Percentiles rank a stretch among this genome's conserved stretches.
These are phyloP conservation scores for Zopfochytrium polystomum DNA, from an alignment of 371 early-diverging fungal genomes.

Conservation along the genomic window DNA sequence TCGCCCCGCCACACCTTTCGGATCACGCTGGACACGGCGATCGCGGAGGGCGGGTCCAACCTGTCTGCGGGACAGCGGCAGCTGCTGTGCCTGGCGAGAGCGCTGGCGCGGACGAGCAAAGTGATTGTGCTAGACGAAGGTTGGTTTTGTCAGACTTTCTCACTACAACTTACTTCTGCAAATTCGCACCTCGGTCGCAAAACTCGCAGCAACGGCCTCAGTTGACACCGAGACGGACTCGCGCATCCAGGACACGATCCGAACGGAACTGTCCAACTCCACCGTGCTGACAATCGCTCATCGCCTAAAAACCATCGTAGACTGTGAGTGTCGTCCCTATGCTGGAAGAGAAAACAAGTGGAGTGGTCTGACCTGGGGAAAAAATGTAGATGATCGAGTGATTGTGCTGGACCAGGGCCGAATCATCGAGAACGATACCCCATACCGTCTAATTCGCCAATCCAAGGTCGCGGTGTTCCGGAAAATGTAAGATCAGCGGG, in stretches of 20 bases:
- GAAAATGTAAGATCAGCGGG: slow-evolving; percentile 33
- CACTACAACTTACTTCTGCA: no score
- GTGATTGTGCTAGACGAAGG: no score
- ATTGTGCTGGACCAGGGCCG: slow-evolving; percentile 71
- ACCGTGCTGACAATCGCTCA: no score
- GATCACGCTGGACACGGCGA: no score
- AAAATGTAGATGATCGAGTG: slow-evolving; percentile 62
- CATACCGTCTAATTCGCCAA: slow-evolving; percentile 24
- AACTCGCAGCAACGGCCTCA: no score
- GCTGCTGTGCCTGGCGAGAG: no score
- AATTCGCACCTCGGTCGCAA: no score
- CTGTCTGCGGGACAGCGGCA: slow-evolving; percentile 33
- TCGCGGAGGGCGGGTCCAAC: slow-evolving; percentile 29
- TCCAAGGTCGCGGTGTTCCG: slow-evolving; percentile 21
- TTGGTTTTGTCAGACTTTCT: no score
- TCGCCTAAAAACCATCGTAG: slow-evolving; percentile 74
- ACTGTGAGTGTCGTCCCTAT: slow-evolving; percentile 58
- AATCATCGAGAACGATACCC: slow-evolving; percentile 69
- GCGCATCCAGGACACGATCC: no score
- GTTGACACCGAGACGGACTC: no score
- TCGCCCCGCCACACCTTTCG: neutral
- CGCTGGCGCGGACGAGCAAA: no score
- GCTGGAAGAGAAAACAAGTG: slow-evolving; percentile 32
- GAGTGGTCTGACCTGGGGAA: slow-evolving; percentile 56
- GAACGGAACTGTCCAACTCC: no score